Evolutionary conservation across 225 moss, liverwort and hornwort genomes (phyloP).

Genomic region (Climacium dendroides): DNA sequence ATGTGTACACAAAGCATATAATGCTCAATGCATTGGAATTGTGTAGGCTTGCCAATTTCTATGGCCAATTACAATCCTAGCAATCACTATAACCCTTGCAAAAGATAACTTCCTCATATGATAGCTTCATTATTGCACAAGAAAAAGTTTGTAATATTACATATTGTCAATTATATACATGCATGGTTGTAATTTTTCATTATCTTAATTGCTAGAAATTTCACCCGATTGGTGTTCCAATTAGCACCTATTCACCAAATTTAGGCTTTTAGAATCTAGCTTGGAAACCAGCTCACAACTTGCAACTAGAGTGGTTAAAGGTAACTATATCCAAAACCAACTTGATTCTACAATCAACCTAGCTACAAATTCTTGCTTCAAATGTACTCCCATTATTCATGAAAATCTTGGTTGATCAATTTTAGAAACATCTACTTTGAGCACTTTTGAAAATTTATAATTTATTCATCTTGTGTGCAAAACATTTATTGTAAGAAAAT

Average conservation of each 20-base stretch:
- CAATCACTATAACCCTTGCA: background rate
- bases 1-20: background rate
- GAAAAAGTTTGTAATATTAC: background rate
- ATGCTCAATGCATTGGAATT: background rate
- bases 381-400: background rate
- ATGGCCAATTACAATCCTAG: background rate
- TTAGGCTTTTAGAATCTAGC: rapidly evolving
- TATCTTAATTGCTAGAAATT: rapidly evolving
- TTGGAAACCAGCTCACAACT: background rate
- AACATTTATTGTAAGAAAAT: background rate
- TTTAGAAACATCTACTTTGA: background rate
- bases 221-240: background rate
- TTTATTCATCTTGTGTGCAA: background rate
- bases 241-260: background rate
- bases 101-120: background rate
- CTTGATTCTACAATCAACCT: rapidly evolving
- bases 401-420: rapidly evolving
- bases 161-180: background rate
- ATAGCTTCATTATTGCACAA: background rate
- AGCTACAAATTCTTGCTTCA: background rate
- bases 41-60: background rate
- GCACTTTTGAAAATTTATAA: background rate
- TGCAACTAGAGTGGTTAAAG: background rate
- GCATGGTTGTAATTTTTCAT: background rate
- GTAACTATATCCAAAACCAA: background rate